Evolutionary conservation across 1,284 basidiomycete genomes (phyloP), one percentile per base, ranked within the genome.

Genomic region (Cryptococcus hybrid): DNA sequence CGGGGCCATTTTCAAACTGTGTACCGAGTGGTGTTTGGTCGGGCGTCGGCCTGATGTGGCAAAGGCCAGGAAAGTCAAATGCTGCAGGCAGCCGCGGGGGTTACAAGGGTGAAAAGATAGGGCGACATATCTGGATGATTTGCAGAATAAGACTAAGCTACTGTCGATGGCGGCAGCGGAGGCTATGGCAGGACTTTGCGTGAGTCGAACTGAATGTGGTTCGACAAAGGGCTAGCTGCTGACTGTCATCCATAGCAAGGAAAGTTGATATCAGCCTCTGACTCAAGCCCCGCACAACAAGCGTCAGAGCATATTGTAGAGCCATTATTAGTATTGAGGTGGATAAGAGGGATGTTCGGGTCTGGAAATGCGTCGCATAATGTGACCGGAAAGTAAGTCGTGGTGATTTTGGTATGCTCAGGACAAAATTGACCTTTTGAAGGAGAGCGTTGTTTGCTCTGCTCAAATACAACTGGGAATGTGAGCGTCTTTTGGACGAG

Each of bases 1-100:
- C 65, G 81, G 92, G 7, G 84, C 86, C 7, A 80, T 97, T 51
- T 96, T 91, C 76, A 84, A 88, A 47, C 80, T 92, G 45, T 94
- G 92, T 68, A 89, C 92, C 73, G 92, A 95, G 65, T 97, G 94
- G 94, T 95, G 93, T 73, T 86, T 89, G 65, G 83, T 90, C 54
- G 91, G 90, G 6, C 84, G 86, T 49, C 85, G 90, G 66, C 84
- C 85, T 1, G 90, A 91, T 59, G 80, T 82, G 12, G 85, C 86
- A 34, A 89, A 86, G 70, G 88, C 87, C 58, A 84, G 89, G 80
- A 90, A 49, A 83, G 86, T 34, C 76, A 84, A 52, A 92, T 92
- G 83, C 85, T 92, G 63, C 85, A 85, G 59, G 83, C 84, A 7
- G 86, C 86, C 0, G 84, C 84, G 0, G 84, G 37, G 74, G 74